Conservation (phyloP, 768 basidiomycete species). For the Agrocybe praecox region DNA sequence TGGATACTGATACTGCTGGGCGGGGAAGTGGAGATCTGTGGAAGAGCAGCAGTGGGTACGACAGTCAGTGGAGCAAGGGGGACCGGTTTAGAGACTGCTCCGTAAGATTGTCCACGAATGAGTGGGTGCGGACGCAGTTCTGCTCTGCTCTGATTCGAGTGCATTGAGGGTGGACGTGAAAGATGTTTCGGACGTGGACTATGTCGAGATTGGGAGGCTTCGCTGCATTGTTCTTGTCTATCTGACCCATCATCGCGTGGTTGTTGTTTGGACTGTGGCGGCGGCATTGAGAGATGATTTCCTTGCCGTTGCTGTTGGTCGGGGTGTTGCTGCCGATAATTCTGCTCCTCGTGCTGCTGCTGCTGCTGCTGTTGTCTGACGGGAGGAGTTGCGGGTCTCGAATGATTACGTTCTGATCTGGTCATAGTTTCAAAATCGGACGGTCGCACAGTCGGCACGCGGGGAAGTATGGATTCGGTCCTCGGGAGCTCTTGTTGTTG, state of each 20-base stretch:
- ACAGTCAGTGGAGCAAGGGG: slow-evolving; percentile 65
- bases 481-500: slow-evolving; percentile 3
- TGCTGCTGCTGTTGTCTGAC: background rate
- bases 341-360: background rate
- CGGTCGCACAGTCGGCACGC: slow-evolving; percentile 39
- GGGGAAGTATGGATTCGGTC: slow-evolving; percentile 15
- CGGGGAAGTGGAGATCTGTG: slow-evolving; percentile 44
- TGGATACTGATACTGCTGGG: slow-evolving; percentile 20
- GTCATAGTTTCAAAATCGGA: slow-evolving; percentile 28
- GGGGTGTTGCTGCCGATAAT: background rate
- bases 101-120: slow-evolving; percentile 73
- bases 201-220: slow-evolving; percentile 22
- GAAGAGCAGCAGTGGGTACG: slow-evolving; percentile 49
- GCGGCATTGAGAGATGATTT: background rate
- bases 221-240: slow-evolving; percentile 10
- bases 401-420: slow-evolving; percentile 1
- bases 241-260: slow-evolving; percentile 1
- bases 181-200: slow-evolving; percentile 43
- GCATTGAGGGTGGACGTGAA: slow-evolving; percentile 65
- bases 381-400: slow-evolving; percentile 4
- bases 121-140: slow-evolving; percentile 73
- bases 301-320: slow-evolving; percentile 2
- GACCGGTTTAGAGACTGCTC: slow-evolving; percentile 45
- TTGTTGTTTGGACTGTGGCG: background rate
- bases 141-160: slow-evolving; percentile 47